phyloP scores from a whole-genome alignment of 2,329 filamentous ascomycete genomes.

The Pseudogymnoascus sp. region DNA sequence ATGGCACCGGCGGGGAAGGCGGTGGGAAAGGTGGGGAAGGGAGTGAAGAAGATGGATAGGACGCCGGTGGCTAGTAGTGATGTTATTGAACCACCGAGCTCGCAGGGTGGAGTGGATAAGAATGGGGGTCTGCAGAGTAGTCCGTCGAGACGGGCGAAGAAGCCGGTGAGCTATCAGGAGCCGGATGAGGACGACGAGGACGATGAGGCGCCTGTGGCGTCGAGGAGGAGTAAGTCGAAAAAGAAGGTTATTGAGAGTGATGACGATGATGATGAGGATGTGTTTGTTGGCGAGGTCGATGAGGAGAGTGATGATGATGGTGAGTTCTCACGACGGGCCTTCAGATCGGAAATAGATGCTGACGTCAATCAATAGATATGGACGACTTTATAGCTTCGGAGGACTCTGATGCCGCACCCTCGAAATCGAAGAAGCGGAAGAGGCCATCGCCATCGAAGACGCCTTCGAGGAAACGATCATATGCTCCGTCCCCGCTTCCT shows the following conservation, averaged over 20 bases:
- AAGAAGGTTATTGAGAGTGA: constrained; percentile 57
- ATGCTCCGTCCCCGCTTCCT: constrained; percentile 43
- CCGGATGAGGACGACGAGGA: constrained; percentile 76
- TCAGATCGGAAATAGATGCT: constrained; percentile 13
- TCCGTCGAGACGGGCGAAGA: constrained; percentile 66
- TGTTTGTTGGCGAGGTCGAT: constrained; percentile 54
- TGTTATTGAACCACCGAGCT: constrained; percentile 56
- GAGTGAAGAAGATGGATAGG: constrained; percentile 31
- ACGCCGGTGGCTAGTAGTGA: constrained; percentile 81
- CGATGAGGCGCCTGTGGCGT: constrained; percentile 39
- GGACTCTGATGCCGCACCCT: constrained; percentile 61
- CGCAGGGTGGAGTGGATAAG: constrained; percentile 49
- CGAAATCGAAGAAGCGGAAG: constrained; percentile 59
- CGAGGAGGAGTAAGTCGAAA: constrained; percentile 40
- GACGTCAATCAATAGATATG: constrained; percentile 49
- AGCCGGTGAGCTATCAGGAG: constrained; percentile 72
- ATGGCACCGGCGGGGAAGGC: constrained; percentile 20
- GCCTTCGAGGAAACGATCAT: constrained; percentile 54
- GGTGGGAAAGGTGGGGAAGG: constrained; percentile 23
- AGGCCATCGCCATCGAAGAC: constrained; percentile 44
- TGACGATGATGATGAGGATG: constrained; percentile 64
- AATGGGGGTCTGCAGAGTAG: constrained; percentile 50
- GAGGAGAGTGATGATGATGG: constrained; percentile 51
- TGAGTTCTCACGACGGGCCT: constrained; percentile 26
- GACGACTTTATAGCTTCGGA: constrained; percentile 79